These are phyloP conservation scores for Breynia disticha DNA, from an alignment of 441 rosid genomes.

Conservation along the genomic window DNA sequence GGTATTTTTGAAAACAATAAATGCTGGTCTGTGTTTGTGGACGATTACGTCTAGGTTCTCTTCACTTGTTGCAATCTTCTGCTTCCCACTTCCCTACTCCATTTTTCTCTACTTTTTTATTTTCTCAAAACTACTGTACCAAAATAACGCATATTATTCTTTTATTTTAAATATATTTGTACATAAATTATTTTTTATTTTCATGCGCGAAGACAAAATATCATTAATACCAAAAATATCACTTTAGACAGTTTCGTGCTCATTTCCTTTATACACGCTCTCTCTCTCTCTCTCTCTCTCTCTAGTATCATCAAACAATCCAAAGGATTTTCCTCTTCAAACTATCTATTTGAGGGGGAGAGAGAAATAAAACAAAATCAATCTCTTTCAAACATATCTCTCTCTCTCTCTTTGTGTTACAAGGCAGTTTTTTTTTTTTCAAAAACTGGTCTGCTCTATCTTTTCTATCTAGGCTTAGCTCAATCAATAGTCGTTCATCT, in stretches of 20 bases:
- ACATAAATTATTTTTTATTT: too few species aligned
- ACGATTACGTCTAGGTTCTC: constrained; percentile 29
- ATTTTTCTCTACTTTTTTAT: background rate
- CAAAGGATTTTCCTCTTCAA: background rate
- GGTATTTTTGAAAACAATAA: background rate
- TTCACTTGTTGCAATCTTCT: constrained; percentile 14
- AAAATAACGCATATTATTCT: too few species aligned
- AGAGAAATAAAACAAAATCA: background rate
- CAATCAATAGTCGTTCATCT: too few species aligned
- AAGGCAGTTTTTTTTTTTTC: too few species aligned
- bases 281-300: constrained; percentile 6
- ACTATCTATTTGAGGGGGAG: background rate
- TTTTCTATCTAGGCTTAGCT: too few species aligned
- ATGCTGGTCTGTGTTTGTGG: background rate
- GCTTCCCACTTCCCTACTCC: constrained; percentile 12
- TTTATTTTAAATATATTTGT: too few species aligned
- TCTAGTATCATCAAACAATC: background rate
- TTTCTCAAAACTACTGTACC: background rate
- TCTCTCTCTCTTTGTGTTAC: too few species aligned
- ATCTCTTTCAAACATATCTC: background rate
- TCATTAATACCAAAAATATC: background rate
- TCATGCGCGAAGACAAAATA: too few species aligned
- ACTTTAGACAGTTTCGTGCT: constrained; percentile 2
- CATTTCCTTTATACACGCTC: background rate
- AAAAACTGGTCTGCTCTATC: too few species aligned